Conservation (phyloP, 306 rosid species). For the Hippophae rhamnoides region DNA sequence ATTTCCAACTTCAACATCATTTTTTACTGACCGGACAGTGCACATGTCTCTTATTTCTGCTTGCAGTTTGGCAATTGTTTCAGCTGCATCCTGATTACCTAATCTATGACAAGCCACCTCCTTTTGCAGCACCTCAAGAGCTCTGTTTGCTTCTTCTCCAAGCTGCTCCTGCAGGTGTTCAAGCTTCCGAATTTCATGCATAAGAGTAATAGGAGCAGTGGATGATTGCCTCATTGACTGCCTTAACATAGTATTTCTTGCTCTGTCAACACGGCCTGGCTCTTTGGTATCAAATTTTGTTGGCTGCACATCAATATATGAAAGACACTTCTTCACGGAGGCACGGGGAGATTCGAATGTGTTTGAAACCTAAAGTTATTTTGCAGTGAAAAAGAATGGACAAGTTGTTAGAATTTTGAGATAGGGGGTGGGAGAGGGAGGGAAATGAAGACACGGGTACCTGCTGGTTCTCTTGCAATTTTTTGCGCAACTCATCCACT, state of each 20-base stretch:
- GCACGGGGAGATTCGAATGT: slow-evolving; percentile 44
- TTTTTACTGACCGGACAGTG: slow-evolving; percentile 45
- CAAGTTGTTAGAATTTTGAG: slow-evolving; percentile 3
- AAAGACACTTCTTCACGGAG: slow-evolving; percentile 84
- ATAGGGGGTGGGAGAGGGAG: background rate
- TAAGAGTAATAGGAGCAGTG: slow-evolving; percentile 86
- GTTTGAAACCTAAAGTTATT: slow-evolving; percentile 40
- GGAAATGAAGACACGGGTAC: slow-evolving; percentile 18
- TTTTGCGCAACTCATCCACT: slow-evolving; percentile 70
- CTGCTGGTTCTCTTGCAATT: slow-evolving; percentile 75
- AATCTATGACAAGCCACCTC: slow-evolving; percentile 97
- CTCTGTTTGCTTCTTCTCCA: slow-evolving; percentile 96
- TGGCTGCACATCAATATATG: slow-evolving; percentile 55
- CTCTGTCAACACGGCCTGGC: slow-evolving; percentile 37
- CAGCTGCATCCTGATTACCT: slow-evolving; percentile 99
- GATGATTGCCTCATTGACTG: slow-evolving; percentile 93
- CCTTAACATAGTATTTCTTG: slow-evolving; percentile 56
- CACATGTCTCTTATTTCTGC: slow-evolving; percentile 92
- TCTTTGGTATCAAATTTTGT: slow-evolving; percentile 42
- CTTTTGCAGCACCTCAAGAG: slow-evolving; percentile 89
- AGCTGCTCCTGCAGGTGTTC: slow-evolving; percentile 99
- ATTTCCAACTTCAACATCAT: slow-evolving; percentile 68
- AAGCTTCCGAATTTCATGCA: slow-evolving; percentile 99
- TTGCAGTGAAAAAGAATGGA: background rate
- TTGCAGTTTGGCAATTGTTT: slow-evolving; percentile 94